Evolutionary conservation across 345 rosid species (phyloP).

Genomic region (Rubroshorea leprosula): DNA sequence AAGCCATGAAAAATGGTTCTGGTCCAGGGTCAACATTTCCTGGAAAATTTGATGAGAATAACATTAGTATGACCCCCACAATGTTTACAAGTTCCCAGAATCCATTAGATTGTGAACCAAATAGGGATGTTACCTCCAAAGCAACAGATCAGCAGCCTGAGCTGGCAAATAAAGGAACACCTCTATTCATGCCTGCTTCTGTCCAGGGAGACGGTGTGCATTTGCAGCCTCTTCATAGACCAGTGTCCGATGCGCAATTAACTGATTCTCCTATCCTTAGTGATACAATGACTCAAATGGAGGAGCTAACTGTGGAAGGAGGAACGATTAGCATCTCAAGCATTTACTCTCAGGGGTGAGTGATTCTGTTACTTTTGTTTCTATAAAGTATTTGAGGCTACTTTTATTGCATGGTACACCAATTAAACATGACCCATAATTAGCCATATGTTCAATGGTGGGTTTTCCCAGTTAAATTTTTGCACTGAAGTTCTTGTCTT

Average conservation of each 20-base stretch:
- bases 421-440: background rate
- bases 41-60: constrained; percentile 71
- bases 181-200: constrained; percentile 26
- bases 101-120: constrained; percentile 49
- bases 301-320: constrained; percentile 74
- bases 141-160: constrained; percentile 45
- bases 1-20: constrained; percentile 62
- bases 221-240: constrained; percentile 37
- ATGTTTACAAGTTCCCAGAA: constrained; percentile 39
- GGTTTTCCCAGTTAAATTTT: background rate
- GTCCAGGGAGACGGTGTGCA: constrained; percentile 30
- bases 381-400: background rate
- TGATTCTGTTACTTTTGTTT: background rate
- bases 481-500: background rate
- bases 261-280: constrained; percentile 45
- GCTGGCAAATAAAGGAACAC: constrained; percentile 37
- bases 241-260: constrained; percentile 52
- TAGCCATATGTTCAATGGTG: too few species aligned
- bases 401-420: background rate
- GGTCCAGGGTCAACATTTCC: constrained; percentile 49
- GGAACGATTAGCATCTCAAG: constrained; percentile 94
- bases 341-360: constrained; percentile 65
- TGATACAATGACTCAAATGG: constrained; percentile 41
- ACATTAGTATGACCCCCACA: constrained; percentile 28
- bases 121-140: constrained; percentile 43